phyloP scores from a whole-genome alignment of 2,329 filamentous ascomycete species.

The Pseudopyricularia cyperi region DNA sequence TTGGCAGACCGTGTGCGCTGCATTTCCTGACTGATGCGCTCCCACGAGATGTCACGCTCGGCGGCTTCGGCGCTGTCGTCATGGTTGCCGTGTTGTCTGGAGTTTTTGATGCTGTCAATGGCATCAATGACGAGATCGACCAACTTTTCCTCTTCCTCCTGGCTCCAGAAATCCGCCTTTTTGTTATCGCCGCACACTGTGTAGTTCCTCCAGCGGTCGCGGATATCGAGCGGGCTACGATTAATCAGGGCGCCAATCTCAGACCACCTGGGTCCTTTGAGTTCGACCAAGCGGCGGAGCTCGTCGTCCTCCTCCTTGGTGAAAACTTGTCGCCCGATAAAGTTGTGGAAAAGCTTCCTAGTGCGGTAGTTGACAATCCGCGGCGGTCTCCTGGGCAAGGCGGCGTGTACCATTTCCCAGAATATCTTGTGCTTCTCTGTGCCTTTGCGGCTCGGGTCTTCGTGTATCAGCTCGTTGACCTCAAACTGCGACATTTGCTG shows the following conservation, averaged over 20 bases:
- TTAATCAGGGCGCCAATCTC: constrained; percentile 48
- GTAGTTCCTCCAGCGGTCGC: constrained; percentile 60
- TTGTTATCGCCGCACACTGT: constrained; percentile 42
- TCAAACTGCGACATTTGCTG: constrained; percentile 27
- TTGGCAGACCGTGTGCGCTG: constrained; percentile 46
- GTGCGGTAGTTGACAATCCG: constrained; percentile 42
- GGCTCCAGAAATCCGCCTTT: constrained; percentile 43
- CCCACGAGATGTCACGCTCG: constrained; percentile 51
- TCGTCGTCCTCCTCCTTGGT: constrained; percentile 43
- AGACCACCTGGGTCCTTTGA: constrained; percentile 45
- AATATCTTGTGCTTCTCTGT: constrained; percentile 24
- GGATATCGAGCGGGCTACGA: constrained; percentile 50
- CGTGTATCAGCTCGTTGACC: constrained; percentile 33
- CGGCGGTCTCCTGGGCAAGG: constrained; percentile 35
- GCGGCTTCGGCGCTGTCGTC: constrained; percentile 21
- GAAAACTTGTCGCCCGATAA: constrained; percentile 46
- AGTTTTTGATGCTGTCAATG: constrained; percentile 31
- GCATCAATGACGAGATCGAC: constrained; percentile 37
- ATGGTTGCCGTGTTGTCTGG: constrained; percentile 19
- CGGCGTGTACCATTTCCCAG: constrained; percentile 34
- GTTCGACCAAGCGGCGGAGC: constrained; percentile 30
- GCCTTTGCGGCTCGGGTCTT: constrained; percentile 3
- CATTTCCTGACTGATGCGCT: constrained; percentile 49
- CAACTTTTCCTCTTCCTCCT: constrained; percentile 44
- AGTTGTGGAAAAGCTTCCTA: constrained; percentile 54